Base-by-base conservation (phyloP, 345 rosid species). In the Eutrema heterophyllum region DNA sequence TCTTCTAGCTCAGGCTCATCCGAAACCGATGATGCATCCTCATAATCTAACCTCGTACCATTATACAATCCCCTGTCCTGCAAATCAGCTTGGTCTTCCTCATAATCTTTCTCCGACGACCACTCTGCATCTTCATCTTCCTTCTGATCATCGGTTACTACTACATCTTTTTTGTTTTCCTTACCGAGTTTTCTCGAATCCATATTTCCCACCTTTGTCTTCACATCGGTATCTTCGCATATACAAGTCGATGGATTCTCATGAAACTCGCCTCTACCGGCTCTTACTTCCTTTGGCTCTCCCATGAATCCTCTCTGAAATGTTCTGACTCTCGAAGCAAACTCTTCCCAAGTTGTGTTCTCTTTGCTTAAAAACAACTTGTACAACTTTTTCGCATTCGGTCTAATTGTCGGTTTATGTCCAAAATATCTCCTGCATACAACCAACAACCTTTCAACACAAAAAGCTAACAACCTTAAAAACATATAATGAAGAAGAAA, bases 231-330 rank as follows among this genome's bases (percentile, higher is more conserved):
- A 64, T 84, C 86, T 81, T 87, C 91, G 52, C 99, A 95, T 69
- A 95, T 86, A 85, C 99, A 95, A 64, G 88, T 46, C 5, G 94
- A 74, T 3, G 99, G 99, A 71, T 95, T 95, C 88, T 95, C 99
- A 66, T 92, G 98, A 81, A 95, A 95, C 82, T 90, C 98, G 51
- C 99, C 99, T 82, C 98, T 87, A 57, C 99, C 98, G 0, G 94
- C 85, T 83, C 94, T 84, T 15, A 86, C 92, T 77, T 95, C 98
- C 64, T 87, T 95, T 18, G 99, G 99, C 77, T 84, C 91, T 67
- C 99, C 98, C 97, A 95, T 89, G 83, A 92, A 95, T 62, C 97
- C 98, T 83, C 83, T 82, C 78, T 95, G 99, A 38, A 77, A 86
- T 49, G 83, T 83, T 54, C 86, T 88, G 59, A 87, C 89, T 75